Base-by-base conservation (phyloP, 306 rosid genomes). In the Begonia masoniana region DNA sequence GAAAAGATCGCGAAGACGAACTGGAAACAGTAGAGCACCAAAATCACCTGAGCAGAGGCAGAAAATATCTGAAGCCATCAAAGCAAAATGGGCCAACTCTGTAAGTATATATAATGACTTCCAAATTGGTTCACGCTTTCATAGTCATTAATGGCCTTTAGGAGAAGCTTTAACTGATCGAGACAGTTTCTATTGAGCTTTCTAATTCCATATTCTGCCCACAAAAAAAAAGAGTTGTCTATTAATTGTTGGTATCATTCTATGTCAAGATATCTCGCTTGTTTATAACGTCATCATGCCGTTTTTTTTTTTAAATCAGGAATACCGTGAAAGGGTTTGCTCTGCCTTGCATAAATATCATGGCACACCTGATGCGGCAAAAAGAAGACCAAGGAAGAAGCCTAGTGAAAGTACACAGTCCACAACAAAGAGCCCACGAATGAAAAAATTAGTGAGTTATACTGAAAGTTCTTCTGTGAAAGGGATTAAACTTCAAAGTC, bases 61-160 rank as follows among this genome's bases (percentile, higher is more conserved):
- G 75, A 86, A 79, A 68, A 91, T 91, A 46, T 78, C 99, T n/a
- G 80, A 71, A 77, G 87, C 96, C 64, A 86, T 91, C 70, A 47
- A 83, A 66, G 80, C 93, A 62, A 91, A 91, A 79, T 91, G 99
- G 99, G 78, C 83, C 19, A 82, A 86, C 70, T 83, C 92, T 56
- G 99, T 86, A 74, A 69, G 96, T 81, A 53, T 47, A 51, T 56
- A 41, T 58, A 46, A 56, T 49, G 50, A 48, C 23, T 62, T 42
- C 52, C 68, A 51, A 41, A 36, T 60, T n/a, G 61, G 60, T 71
- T 46, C 43, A 36, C 17, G 10, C 41, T 35, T 12, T 8, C 16
- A 31, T 50, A 3, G 24, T 50, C 49, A 47, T 24, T 59, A 59
- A 47, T 59, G 42, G 54, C 10, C 62, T 47, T 39, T 21, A 10